Evolutionary conservation across 2,329 filamentous ascomycete genomes (phyloP), one percentile per base, ranked within the genome.

Genomic region (Macroventuria anomochaeta): DNA sequence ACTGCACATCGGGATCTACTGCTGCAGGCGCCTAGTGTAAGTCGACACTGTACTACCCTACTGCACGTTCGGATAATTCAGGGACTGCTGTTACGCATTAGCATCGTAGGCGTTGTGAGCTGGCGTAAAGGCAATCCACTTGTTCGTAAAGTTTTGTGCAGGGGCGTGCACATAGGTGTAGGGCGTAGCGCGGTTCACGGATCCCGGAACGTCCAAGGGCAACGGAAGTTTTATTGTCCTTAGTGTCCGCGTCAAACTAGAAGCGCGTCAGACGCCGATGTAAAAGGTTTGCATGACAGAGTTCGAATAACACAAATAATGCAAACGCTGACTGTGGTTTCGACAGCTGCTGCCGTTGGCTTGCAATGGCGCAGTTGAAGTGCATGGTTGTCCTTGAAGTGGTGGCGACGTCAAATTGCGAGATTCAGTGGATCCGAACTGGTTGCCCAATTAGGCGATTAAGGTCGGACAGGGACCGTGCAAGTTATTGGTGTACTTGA

Each of bases 131-230:
- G 39, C 28, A 44, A 15, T 33, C 38, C 40, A 49, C 23, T 21
- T 29, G 39, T 46, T 46, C 40, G 12, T 25, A 18, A 40, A 25
- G 28, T 36, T 13, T 41, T 39, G 39, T 21, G 28, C 34, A 39
- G 12, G 21, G 15, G 18, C 20, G 23, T 42, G 44, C 28, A 10
- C 23, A 6, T 11, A 18, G 11, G 39, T 43, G 38, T 29, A 46
- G 18, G 41, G 49, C 49, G 32, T 53, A 44, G 44, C 44, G 40
- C 25, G 18, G n/a, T 33, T 32, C 17, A 46, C 29, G 34, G 40
- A 40, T 39, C 46, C 25, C 40, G 39, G 39, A n/a, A 26, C 28
- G 15, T 33, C 7, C n/a, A 39, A 21, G 17, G 20, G 32, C 21
- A 18, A 12, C 21, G 26, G 15, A 39, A 44, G 26, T 48, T 54